Evolutionary conservation across 257 asterid genomes (phyloP).

Genomic region (Solanum boliviense): DNA sequence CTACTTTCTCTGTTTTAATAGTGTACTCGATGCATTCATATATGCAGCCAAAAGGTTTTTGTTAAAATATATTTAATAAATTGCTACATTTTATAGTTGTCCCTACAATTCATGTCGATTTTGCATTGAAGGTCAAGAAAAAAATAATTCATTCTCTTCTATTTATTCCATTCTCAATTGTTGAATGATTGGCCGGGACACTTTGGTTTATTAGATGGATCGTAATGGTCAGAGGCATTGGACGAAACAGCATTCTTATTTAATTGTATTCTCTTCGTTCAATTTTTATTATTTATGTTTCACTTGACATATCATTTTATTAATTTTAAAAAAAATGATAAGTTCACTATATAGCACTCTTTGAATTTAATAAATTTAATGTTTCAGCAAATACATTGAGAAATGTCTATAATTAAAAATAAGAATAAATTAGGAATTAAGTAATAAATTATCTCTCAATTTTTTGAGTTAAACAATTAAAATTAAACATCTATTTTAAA

Average conservation of each 20-base stretch:
- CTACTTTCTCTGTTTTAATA: background rate
- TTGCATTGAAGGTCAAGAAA: background rate
- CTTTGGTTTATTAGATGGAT: background rate
- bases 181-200: background rate
- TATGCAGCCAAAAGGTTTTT: background rate
- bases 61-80: too few species aligned
- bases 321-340: too few species aligned
- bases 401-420: too few species aligned
- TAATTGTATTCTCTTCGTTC: background rate
- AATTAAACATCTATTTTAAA: too few species aligned
- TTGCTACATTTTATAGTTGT: background rate
- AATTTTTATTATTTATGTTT: too few species aligned
- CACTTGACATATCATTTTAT: background rate
- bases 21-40: background rate
- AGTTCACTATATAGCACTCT: background rate
- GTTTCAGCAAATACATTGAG: too few species aligned
- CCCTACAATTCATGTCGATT: background rate
- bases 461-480: too few species aligned
- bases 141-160: background rate
- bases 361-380: too few species aligned
- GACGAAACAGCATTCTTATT: background rate
- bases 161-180: background rate
- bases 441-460: too few species aligned
- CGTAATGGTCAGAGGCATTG: background rate
- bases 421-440: too few species aligned